Evolutionary conservation across 2,329 filamentous ascomycete species (phyloP).

Genomic region (Apiospora saccharicola): DNA sequence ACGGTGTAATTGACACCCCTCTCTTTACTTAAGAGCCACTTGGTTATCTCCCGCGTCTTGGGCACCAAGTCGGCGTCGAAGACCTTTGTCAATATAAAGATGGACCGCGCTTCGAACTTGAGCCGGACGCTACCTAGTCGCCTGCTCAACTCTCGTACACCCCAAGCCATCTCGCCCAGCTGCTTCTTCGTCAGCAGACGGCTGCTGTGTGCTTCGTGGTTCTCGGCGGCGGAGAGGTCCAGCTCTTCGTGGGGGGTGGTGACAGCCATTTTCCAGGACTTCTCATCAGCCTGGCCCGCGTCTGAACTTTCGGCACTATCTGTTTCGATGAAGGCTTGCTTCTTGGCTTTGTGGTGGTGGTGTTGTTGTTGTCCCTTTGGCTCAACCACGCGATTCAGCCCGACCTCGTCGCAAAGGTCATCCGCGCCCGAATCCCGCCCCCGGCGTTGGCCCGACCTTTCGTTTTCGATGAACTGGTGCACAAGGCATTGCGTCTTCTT

Average conservation of each 20-base stretch:
- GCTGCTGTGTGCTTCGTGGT: conserved; percentile 58
- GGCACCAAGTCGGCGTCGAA: conserved; percentile 82
- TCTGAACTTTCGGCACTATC: conserved; percentile 50
- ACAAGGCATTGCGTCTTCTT: conserved; percentile 67
- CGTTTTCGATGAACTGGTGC: conserved; percentile 68
- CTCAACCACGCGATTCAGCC: conserved; percentile 43
- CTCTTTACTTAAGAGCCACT: conserved; percentile 81
- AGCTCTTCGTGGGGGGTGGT: conserved; percentile 50
- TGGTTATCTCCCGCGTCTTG: conserved; percentile 77
- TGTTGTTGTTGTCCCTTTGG: conserved; percentile 40
- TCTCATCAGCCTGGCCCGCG: conserved; percentile 64
- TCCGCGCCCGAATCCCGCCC: conserved; percentile 26
- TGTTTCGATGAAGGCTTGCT: conserved; percentile 44
- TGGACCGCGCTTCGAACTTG: conserved; percentile 79
- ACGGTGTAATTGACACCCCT: conserved; percentile 75
- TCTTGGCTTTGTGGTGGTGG: conserved; percentile 27
- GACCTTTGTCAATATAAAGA: conserved; percentile 93
- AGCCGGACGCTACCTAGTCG: conserved; percentile 84
- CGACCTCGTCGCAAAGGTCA: conserved; percentile 39
- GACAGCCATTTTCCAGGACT: conserved; percentile 60
- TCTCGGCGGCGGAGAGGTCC: conserved; percentile 44
- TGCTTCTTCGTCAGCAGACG: conserved; percentile 95
- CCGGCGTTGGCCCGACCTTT: conserved; percentile 47
- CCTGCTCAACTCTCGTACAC: conserved; percentile 88
- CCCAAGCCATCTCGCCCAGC: conserved; percentile 95